These are phyloP conservation scores for Vaccinium macrocarpon DNA, from an alignment of 148 eudicot species.

Conservation along the genomic window DNA sequence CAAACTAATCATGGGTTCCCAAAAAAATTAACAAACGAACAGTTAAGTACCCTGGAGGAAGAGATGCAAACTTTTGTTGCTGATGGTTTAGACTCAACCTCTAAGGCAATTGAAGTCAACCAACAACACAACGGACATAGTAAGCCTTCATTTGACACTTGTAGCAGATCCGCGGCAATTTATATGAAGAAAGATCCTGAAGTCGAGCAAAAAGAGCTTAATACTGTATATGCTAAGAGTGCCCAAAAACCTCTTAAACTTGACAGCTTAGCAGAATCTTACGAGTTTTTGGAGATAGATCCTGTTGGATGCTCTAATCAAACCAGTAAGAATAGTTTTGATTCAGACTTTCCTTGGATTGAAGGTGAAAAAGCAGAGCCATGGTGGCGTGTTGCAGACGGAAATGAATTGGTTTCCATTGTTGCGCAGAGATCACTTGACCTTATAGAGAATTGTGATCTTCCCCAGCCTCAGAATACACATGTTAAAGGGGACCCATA, in stretches of 20 bases:
- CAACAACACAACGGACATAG: slow-evolving; percentile 11
- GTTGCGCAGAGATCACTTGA: slow-evolving; percentile 74
- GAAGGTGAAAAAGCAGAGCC: slow-evolving; percentile 53
- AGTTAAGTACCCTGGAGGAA: slow-evolving; percentile 23
- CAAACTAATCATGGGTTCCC: slow-evolving; percentile 51
- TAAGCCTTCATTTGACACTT: slow-evolving; percentile 15
- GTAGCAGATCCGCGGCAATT: neutral
- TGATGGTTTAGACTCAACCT: slow-evolving; percentile 7
- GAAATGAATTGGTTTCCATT: slow-evolving; percentile 64
- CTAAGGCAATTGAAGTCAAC: slow-evolving; percentile 19
- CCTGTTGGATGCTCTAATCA: slow-evolving; percentile 44
- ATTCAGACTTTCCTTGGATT: slow-evolving; percentile 44
- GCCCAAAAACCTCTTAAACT: slow-evolving; percentile 40
- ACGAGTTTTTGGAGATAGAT: slow-evolving; percentile 54
- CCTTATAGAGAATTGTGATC: slow-evolving; percentile 76
- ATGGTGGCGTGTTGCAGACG: slow-evolving; percentile 88
- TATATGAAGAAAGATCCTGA: slow-evolving; percentile 29
- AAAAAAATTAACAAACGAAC: slow-evolving; percentile 38
- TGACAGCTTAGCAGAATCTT: slow-evolving; percentile 44
- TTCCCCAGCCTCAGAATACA: slow-evolving; percentile 61
- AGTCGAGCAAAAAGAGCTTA: slow-evolving; percentile 24
- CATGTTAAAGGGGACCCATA: slow-evolving; percentile 32
- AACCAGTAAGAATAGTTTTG: slow-evolving; percentile 36
- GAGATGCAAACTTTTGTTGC: slow-evolving; percentile 31
- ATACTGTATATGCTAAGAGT: slow-evolving; percentile 29